These are phyloP conservation scores for Cystofilobasidium macerans DNA, from an alignment of 768 basidiomycete species.

Conservation along the genomic window DNA sequence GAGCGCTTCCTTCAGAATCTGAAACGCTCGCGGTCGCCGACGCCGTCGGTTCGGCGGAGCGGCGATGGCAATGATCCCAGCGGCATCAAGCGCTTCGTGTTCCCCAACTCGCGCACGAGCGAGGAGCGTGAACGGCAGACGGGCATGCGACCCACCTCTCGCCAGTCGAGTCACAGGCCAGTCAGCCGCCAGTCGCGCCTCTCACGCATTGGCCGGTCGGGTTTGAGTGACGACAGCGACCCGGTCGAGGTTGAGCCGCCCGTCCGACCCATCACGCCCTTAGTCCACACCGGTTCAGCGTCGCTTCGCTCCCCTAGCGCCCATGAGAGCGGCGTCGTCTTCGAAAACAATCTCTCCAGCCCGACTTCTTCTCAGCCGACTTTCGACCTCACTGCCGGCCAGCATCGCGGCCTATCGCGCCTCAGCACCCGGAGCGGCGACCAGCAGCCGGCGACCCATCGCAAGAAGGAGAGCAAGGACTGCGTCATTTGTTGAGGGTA, in stretches of 20 bases:
- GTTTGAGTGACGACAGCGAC: neutral
- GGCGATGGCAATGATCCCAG: neutral
- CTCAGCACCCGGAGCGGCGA: neutral
- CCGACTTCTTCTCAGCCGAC: neutral
- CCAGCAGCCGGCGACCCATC: neutral
- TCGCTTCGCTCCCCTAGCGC: neutral
- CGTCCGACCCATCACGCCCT: neutral
- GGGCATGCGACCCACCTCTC: slow-evolving; percentile 6
- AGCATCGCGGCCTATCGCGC: neutral
- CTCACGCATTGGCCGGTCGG: neutral
- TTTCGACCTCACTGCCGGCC: neutral
- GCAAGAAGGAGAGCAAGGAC: slow-evolving; percentile 9
- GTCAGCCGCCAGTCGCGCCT: neutral
- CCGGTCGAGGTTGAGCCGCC: neutral
- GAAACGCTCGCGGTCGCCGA: neutral
- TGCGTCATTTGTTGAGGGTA: slow-evolving; percentile 6
- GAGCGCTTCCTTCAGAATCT: neutral
- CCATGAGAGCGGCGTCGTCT: neutral
- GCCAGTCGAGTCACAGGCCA: neutral
- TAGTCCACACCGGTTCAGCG: neutral
- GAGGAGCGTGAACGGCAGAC: neutral
- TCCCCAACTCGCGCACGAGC: neutral
- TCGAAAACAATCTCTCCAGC: neutral
- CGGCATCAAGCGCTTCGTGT: neutral
- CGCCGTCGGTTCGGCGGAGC: neutral